Conservation (phyloP, 495 filamentous ascomycete genomes). For the Mytilinidion resinicola region DNA sequence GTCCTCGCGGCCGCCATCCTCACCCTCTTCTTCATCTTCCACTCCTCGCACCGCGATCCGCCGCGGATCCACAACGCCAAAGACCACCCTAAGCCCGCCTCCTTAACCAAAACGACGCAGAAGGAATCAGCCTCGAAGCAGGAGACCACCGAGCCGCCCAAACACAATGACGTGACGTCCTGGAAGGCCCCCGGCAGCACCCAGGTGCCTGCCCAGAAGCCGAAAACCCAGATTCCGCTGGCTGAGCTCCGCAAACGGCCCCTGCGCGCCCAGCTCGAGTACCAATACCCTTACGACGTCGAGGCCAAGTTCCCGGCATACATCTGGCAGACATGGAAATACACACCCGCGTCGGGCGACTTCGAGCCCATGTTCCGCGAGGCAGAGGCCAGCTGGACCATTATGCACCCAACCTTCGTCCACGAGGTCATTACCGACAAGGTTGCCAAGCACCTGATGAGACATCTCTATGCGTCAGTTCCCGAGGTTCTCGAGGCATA, state of each 20-base stretch:
- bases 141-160: conserved; percentile 10
- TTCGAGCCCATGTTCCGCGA: conserved; percentile 70
- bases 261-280: conserved; percentile 76
- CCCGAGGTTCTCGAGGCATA: conserved; percentile 95
- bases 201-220: conserved; percentile 45
- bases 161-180: conserved; percentile 17
- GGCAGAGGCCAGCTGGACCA: conserved; percentile 85
- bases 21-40: conserved; percentile 63
- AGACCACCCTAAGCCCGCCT: conserved; percentile 31
- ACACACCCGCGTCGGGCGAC: conserved; percentile 69
- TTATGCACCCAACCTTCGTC: conserved; percentile 81
- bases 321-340: conserved; percentile 99
- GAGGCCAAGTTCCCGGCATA: conserved; percentile 87
- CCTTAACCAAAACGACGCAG: conserved; percentile 19
- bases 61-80: conserved; percentile 20
- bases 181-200: conserved; percentile 37
- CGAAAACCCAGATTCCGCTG: conserved; percentile 34
- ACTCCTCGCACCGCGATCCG: conserved; percentile 48
- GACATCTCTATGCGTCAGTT: conserved; percentile 77
- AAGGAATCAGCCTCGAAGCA: conserved; percentile 17
- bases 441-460: conserved; percentile 71
- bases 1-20: conserved; percentile 62
- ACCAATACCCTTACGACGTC: conserved; percentile 89
- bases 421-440: conserved; percentile 96
- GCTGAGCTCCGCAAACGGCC: conserved; percentile 40